Evolutionary conservation across 208 protist genomes (phyloP), one percentile per base, ranked within the genome.

Genomic region (Acanthamoeba sp.): DNA sequence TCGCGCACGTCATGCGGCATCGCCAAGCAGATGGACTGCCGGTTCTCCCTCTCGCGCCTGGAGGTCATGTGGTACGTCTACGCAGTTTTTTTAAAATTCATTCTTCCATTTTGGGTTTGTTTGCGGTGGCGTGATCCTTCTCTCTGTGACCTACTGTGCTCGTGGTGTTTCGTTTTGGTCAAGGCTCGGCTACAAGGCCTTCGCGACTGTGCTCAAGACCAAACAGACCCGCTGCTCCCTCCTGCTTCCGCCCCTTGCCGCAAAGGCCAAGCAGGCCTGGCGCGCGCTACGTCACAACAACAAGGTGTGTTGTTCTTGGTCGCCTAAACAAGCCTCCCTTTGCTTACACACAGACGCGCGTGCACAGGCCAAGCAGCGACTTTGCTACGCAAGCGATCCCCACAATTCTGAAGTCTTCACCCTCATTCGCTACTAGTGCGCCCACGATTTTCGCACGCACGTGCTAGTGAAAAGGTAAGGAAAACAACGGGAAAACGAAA

Each of bases 101-200:
- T 50, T 24, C 16, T 78, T 3, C 59, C 24, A 18, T 6, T n/a
- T 40, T 16, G n/a, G n/a, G n/a, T n/a, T n/a, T n/a, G n/a, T n/a
- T n/a, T n/a, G n/a, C n/a, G n/a, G n/a, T n/a, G n/a, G n/a, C n/a
- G n/a, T n/a, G n/a, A n/a, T n/a, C n/a, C n/a, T n/a, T n/a, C n/a
- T n/a, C n/a, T n/a, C n/a, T n/a, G n/a, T 78, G 18, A 73, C 38
- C 7, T 9, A 16, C 69, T 38, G 2, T 50, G 29, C 32, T 57
- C 9, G 50, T 32, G 27, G 24, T 34, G 71, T 36, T 10, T 12
- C 29, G 20, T 59, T 12, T 22, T n/a, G 9, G 29, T 3, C 14
- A 64, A 89, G 82, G 90, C 90, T 94, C 3, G 90, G 90, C 66
- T 94, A 85, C 50, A 82, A 84, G 62, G 90, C 90, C 32, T 94